Base-by-base conservation (phyloP, 768 basidiomycete species). In the Boletus vermiculosoides region DNA sequence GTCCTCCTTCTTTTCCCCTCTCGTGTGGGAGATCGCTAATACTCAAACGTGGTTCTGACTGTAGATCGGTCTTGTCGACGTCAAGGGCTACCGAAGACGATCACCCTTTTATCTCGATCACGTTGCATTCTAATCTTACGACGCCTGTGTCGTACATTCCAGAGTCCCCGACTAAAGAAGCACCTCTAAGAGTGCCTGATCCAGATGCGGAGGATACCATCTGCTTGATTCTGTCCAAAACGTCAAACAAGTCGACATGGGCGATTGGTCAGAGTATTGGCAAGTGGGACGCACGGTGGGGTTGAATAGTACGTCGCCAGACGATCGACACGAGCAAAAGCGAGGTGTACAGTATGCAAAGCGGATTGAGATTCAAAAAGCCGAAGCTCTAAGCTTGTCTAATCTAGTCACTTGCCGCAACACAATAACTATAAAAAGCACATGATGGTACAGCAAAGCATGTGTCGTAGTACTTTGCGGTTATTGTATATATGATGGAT, bases 181-280 rank as follows among this genome's bases (percentile, higher is more conserved):
- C 66, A 0, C 77, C 78, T 0, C 53, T 69, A 5, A 74, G 82
- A 39, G 64, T 79, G 5, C 80, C 84, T 4, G 71, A 77, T 28
- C 61, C 50, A 12, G 78, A 84, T 41, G 80, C 79, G 3, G 84
- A 85, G 51, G 83, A 86, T 58, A 81, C 80, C 1, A 76, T 77
- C 70, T 77, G 73, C 61, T 52, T 84, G 39, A 60, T 83, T 45
- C 52, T 81, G 70, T 45, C 69, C 61, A 50, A 59, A 33, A 50
- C 50, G 1, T 37, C 52, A 20, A 51, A 15, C 18, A 49, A 22
- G 22, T 55, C 56, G 3, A 64, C 61, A 0, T 86, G 82, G 79
- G 72, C 74, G 22, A 65, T 81, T 37, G 74, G 70, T 7, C 80
- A 86, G 59, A 78, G 77, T 44, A 54, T 75, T 13, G 74, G 78